Percentiles rank a stretch among this genome's conserved stretches.
Evolutionary conservation across 163 green algal genomes (phyloP).

Genomic region (Prototheca stagnorum): DNA sequence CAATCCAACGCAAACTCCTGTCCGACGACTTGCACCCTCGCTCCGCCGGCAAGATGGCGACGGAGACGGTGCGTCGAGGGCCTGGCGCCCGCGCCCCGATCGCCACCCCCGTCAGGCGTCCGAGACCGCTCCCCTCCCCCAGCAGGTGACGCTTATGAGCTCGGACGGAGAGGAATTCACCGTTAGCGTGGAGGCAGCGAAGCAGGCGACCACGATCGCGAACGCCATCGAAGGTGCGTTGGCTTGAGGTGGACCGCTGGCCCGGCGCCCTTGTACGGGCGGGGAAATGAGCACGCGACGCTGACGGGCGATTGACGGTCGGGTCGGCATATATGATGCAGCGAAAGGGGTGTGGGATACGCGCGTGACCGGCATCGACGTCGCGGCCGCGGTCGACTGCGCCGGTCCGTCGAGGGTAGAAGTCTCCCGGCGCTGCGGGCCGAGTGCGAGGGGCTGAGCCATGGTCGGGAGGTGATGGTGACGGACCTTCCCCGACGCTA

Average conservation of each 20-base stretch:
- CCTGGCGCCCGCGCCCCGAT: neutral
- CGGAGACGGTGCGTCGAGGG: neutral
- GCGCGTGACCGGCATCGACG: no score
- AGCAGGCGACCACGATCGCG: conserved; percentile 47
- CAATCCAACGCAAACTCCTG: neutral
- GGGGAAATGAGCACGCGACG: neutral
- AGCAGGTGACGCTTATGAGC: conserved; percentile 45
- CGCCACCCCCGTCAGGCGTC: neutral
- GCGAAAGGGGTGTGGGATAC: no score
- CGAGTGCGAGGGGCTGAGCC: no score
- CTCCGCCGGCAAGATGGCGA: neutral
- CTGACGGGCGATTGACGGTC: neutral
- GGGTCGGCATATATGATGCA: no score
- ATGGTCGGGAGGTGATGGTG: no score
- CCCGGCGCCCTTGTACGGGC: neutral
- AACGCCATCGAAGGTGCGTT: conserved; percentile 58
- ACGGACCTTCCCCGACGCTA: no score
- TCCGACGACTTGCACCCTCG: neutral
- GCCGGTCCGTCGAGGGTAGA: no score
- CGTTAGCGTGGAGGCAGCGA: conserved; percentile 47
- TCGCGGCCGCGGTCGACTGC: no score
- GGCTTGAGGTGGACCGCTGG: no score
- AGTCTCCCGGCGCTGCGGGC: no score
- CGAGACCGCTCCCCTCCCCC: no score
- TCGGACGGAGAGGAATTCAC: conserved; percentile 52